Conservation (phyloP, 1,139 yeast genomes). For the Candida pseudoviswanathii region DNA sequence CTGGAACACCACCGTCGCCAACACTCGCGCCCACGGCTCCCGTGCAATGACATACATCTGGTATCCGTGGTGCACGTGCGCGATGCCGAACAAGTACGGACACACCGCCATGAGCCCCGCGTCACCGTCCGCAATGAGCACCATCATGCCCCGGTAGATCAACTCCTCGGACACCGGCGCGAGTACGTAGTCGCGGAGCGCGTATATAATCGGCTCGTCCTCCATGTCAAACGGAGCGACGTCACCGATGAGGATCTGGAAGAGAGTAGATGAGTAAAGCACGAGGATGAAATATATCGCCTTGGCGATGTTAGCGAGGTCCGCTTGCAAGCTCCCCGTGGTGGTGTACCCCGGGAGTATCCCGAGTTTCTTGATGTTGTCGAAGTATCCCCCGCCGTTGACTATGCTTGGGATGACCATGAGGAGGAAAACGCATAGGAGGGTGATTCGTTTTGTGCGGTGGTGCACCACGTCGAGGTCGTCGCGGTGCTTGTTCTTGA, state of each 20-base stretch:
- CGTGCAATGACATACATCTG: conserved; percentile 43
- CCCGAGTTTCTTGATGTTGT: conserved; percentile 23
- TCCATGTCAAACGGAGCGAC: neutral
- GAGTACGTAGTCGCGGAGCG: conserved; percentile 61
- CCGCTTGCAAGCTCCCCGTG: conserved; percentile 21
- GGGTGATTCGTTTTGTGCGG: conserved; percentile 37
- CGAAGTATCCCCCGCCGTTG: conserved; percentile 16
- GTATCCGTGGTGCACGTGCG: conserved; percentile 85
- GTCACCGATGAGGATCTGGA: conserved; percentile 33
- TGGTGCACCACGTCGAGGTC: conserved; percentile 43
- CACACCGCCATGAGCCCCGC: conserved; percentile 40
- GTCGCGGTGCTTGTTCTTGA: conserved; percentile 40
- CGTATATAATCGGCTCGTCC: conserved; percentile 2
- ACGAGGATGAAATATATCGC: conserved; percentile 36
- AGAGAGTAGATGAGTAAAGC: conserved; percentile 63
- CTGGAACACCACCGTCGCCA: conserved; percentile 56
- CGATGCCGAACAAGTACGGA: conserved; percentile 84
- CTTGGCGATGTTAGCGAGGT: conserved; percentile 25
- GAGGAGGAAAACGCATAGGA: conserved; percentile 33
- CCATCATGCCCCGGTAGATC: conserved; percentile 67
- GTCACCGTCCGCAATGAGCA: conserved; percentile 23
- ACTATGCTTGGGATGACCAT: conserved; percentile 26
- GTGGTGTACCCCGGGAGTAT: conserved; percentile 32
- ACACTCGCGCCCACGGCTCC: conserved; percentile 29
- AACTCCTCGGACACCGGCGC: conserved; percentile 93